Evolutionary conservation across 2,329 filamentous ascomycete species (phyloP).

Genomic region (Emmonsia crescens): DNA sequence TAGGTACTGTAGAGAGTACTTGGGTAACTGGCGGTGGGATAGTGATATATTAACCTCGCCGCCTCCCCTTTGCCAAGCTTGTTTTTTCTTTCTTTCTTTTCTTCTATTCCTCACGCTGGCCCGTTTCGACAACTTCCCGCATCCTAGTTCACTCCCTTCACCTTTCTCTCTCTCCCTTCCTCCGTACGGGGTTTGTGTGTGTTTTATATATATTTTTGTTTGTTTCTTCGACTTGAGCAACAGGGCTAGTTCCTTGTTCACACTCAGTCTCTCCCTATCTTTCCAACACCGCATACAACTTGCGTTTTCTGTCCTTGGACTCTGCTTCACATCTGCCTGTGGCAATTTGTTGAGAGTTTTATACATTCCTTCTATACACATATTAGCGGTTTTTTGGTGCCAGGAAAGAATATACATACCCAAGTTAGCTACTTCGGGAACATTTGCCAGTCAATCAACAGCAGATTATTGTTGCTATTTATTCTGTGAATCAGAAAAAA

Average conservation of each 20-base stretch:
- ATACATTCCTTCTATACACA: not conserved
- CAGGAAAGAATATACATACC: not conserved
- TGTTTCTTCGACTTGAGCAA: constrained; percentile 20
- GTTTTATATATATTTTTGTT: constrained; percentile 6
- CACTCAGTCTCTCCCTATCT: constrained; percentile 18
- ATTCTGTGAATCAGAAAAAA: not conserved
- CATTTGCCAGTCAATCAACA: no score
- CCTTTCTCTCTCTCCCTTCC: constrained; percentile 13
- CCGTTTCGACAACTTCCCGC: constrained; percentile 11
- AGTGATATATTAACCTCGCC: constrained; percentile 4
- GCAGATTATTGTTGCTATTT: no score
- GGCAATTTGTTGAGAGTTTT: not conserved
- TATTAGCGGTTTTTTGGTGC: not conserved
- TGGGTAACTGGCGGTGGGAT: no score
- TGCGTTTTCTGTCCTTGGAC: not conserved
- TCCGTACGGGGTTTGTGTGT: constrained; percentile 17
- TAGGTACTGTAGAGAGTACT: no score
- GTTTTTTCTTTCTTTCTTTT: constrained; percentile 11
- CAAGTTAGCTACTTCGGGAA: not conserved
- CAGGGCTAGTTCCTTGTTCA: constrained; percentile 26
- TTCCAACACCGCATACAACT: constrained; percentile 4
- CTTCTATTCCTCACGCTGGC: constrained; percentile 16
- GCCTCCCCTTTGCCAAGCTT: constrained; percentile 4
- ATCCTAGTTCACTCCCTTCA: constrained; percentile 11
- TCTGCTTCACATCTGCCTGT: not conserved